A percentile compares a stretch with the other conserved stretches of the same genome.
phyloP scores from a whole-genome alignment of 2,329 filamentous ascomycete genomes.

The Sclerotinia trifoliorum region DNA sequence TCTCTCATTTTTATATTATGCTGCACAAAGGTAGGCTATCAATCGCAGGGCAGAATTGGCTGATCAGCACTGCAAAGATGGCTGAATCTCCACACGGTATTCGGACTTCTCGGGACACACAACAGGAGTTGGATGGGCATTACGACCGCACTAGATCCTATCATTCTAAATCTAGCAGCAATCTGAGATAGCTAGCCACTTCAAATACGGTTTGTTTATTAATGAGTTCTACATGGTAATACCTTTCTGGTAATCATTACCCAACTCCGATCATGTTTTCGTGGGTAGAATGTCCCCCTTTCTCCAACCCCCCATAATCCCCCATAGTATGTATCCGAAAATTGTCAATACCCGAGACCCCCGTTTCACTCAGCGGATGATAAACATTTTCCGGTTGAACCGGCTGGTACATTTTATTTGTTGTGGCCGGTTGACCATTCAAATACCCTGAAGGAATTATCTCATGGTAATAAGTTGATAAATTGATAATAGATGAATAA shows the following conservation, averaged over 20 bases:
- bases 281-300: background rate
- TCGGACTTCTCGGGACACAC: constrained; percentile 3
- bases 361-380: background rate
- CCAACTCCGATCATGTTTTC: background rate
- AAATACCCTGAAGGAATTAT: background rate
- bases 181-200: background rate
- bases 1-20: background rate
- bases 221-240: background rate
- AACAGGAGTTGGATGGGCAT: background rate
- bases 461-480: too few species aligned
- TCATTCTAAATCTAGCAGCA: background rate
- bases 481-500: too few species aligned
- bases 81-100: constrained; percentile 1
- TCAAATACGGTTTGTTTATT: background rate
- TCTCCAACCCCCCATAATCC: too few species aligned
- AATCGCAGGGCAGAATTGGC: background rate
- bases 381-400: constrained; percentile 6
- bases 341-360: constrained; percentile 2
- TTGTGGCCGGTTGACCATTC: background rate
- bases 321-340: background rate
- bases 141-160: constrained; percentile 1
- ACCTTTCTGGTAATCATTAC: background rate
- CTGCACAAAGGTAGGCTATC: background rate
- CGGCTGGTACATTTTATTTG: background rate
- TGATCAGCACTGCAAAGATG: background rate